These are phyloP conservation scores for Pittosporum tobira DNA, from an alignment of 129 eudicot genomes.

Conservation along the genomic window DNA sequence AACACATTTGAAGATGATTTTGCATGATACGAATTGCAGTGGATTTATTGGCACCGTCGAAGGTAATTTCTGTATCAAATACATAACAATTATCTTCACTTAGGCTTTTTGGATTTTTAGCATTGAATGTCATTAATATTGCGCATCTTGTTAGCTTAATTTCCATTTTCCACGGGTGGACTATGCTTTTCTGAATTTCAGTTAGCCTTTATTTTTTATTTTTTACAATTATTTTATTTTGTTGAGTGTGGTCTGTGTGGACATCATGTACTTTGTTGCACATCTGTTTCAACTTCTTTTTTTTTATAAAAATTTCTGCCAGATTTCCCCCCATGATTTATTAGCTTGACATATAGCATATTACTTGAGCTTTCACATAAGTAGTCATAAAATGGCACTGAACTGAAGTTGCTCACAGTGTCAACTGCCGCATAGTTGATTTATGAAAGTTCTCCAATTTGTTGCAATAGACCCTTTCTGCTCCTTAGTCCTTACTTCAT, in stretches of 20 bases:
- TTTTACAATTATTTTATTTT: no score
- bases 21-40: slow-evolving; percentile 85
- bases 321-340: neutral
- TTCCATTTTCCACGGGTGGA: neutral
- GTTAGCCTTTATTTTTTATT: no score
- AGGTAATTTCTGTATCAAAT: slow-evolving; percentile 27
- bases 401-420: neutral
- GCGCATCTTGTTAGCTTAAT: neutral
- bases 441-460: neutral
- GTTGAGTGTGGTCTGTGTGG: no score
- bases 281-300: no score
- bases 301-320: no score
- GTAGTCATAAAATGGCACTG: neutral
- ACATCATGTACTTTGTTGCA: no score
- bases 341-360: neutral
- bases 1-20: slow-evolving; percentile 41
- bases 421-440: neutral
- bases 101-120: no score
- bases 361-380: neutral
- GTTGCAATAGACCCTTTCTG: neutral
- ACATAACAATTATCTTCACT: neutral
- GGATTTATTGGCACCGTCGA: slow-evolving; percentile 79
- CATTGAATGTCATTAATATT: neutral
- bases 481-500: no score
- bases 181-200: neutral